Evolutionary conservation across 768 basidiomycete genomes (phyloP), one percentile per base, ranked within the genome.

Genomic region (Amanita rimosa): DNA sequence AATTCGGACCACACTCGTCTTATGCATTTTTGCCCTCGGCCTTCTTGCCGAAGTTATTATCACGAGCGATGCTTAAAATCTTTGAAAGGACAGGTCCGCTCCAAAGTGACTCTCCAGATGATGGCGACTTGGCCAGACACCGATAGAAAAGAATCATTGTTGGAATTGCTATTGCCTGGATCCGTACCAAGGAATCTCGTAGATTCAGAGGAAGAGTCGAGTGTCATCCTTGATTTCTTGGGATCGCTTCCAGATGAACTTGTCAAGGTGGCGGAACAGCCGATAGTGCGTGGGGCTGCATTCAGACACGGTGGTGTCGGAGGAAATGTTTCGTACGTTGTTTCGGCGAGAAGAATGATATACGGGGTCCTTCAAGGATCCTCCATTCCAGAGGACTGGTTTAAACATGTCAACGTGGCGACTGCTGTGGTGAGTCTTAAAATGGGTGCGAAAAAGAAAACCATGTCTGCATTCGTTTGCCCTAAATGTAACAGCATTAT

Each of bases 21-120:
- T 6, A 76, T 76, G 62, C 76, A 81, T 46, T 78, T 78, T 46
- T 83, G 81, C 54, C 77, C 79, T 0, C 70, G 74, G 0, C 74
- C 72, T 0, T 47, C 53, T 0, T 83, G 81, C 52, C 59, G 67
- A 9, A 66, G 57, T 3, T 69, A 64, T 6, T 81, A 71, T 51
- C 81, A 83, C 55, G 64, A 67, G 9, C 19, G 53, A 0, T 83
- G 81, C 50, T 59, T 82, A 3, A 16, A 42, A 7, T 3, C 6
- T 66, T 9, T 55, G 49, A 3, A 62, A 60, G 1, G 21, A 37
- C 1, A 47, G 40, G 34, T 17, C 46, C n/a, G 45, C 50, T 19
- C 37, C 48, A 43, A 53, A 48, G 59, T 62, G 1, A 43, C 52
- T 0, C 53, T 61, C 3, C 60, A 62, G 7, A 53, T 72, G 4